Percentiles rank a stretch among this genome's conserved stretches.
These are phyloP conservation scores for Ceratocystiopsis brevicomis DNA, from an alignment of 2,329 filamentous ascomycete genomes.

Conservation along the genomic window DNA sequence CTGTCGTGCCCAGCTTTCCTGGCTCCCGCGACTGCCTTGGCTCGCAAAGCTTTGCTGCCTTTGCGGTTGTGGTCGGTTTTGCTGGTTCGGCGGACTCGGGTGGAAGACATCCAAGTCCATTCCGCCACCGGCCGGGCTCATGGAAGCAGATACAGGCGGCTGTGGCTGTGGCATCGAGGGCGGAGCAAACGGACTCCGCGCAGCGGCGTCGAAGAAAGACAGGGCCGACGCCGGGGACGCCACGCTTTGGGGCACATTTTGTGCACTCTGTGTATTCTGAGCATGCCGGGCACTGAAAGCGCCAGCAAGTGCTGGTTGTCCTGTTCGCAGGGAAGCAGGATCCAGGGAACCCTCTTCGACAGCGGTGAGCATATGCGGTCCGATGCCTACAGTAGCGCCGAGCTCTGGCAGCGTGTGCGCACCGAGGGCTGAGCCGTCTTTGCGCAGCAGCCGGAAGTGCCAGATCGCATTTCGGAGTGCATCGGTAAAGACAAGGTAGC, in stretches of 20 bases:
- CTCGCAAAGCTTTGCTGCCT: too few relatives aligned
- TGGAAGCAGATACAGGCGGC: too few relatives aligned
- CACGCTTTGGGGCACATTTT: constrained; percentile 4
- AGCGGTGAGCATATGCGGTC: constrained; percentile 24
- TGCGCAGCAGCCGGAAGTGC: constrained; percentile 31
- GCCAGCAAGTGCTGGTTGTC: constrained; percentile 17
- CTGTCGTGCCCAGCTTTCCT: too few relatives aligned
- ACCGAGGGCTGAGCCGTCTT: constrained; percentile 17
- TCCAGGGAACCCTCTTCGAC: constrained; percentile 33
- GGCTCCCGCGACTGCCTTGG: too few relatives aligned
- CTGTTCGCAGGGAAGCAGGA: constrained; percentile 27
- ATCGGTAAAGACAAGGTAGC: constrained; percentile 35
- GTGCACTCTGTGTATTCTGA: constrained; percentile 27
- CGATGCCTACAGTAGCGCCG: constrained; percentile 23
- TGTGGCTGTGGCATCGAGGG: too few relatives aligned
- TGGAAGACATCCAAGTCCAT: too few relatives aligned
- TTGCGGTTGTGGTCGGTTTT: too few relatives aligned
- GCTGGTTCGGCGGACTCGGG: too few relatives aligned
- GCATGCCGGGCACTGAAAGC: constrained; percentile 19
- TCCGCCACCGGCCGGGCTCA: too few relatives aligned
- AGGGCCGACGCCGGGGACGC: constrained; percentile 19
- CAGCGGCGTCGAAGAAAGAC: constrained; percentile 18
- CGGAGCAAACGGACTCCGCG: too few relatives aligned
- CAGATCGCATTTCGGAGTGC: constrained; percentile 30
- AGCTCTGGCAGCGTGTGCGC: constrained; percentile 14